These are phyloP conservation scores for Millerago galiae DNA, from an alignment of 805 yeast genomes.

Conservation along the genomic window DNA sequence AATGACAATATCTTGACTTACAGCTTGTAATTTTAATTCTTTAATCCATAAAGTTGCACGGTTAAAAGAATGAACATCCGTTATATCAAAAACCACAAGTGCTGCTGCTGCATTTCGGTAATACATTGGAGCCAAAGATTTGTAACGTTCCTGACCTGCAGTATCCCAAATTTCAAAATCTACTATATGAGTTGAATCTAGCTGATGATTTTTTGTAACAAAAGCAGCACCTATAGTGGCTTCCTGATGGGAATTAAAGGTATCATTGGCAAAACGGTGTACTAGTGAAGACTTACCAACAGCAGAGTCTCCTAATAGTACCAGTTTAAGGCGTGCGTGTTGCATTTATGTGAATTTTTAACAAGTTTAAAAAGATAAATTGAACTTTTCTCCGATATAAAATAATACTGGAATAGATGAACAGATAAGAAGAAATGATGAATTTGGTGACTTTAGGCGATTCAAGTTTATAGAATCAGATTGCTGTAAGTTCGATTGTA, in stretches of 20 bases:
- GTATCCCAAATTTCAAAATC: conserved; percentile 85
- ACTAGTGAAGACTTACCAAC: conserved; percentile 66
- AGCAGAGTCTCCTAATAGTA: conserved; percentile 59
- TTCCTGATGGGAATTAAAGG: conserved; percentile 67
- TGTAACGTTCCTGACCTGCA: conserved; percentile 78
- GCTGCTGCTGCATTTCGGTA: conserved; percentile 80
- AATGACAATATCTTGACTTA: conserved; percentile 59
- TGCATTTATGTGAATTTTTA: not conserved
- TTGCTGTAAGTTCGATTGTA: no score
- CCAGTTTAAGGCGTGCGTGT: conserved; percentile 4
- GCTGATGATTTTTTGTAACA: conserved; percentile 57
- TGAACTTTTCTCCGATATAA: not conserved
- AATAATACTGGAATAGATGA: not conserved
- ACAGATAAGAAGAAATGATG: not conserved
- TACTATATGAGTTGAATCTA: conserved; percentile 48
- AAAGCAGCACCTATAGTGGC: conserved; percentile 86
- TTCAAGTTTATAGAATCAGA: no score
- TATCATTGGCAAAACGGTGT: conserved; percentile 64
- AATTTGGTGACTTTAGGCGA: not conserved
- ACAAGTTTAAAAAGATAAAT: no score
- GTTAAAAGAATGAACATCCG: conserved; percentile 61
- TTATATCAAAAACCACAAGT: conserved; percentile 79
- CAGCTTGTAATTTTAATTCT: conserved; percentile 69
- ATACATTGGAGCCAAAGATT: conserved; percentile 77
- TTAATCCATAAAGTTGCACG: conserved; percentile 89